Conservation (phyloP, 2,329 filamentous ascomycete genomes). For the Pseudopithomyces chartarum region DNA sequence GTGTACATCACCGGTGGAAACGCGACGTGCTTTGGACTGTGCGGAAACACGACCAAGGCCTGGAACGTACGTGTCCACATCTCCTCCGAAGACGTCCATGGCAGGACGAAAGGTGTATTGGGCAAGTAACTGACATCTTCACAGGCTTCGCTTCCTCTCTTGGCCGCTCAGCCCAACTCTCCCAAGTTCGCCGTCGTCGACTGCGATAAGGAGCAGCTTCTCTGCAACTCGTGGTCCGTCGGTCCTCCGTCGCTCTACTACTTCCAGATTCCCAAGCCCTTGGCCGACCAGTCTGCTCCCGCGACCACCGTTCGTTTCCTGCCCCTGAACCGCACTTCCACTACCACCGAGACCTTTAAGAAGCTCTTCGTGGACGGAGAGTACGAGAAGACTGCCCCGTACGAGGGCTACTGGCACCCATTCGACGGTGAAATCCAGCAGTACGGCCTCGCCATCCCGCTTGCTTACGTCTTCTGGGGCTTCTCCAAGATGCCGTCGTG, state of each 20-base stretch:
- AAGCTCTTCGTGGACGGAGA: constrained; percentile 64
- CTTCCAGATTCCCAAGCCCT: constrained; percentile 62
- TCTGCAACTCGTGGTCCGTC: constrained; percentile 76
- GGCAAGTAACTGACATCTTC: constrained; percentile 42
- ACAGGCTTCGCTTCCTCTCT: constrained; percentile 67
- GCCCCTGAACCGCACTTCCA: constrained; percentile 71
- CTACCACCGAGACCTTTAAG: constrained; percentile 67
- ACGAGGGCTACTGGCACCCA: constrained; percentile 76
- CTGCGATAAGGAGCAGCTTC: constrained; percentile 74
- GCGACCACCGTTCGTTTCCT: constrained; percentile 68
- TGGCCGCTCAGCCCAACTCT: constrained; percentile 63
- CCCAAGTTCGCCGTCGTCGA: constrained; percentile 73
- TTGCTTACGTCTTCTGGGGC: constrained; percentile 70
- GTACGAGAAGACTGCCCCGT: constrained; percentile 56
- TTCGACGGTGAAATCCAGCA: constrained; percentile 71
- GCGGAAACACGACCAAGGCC: constrained; percentile 66
- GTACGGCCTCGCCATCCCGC: constrained; percentile 65
- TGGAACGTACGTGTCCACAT: constrained; percentile 52
- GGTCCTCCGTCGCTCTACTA: constrained; percentile 69
- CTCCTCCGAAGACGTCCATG: background rate
- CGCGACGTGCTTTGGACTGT: constrained; percentile 77
- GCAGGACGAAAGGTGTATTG: background rate
- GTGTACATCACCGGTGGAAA: constrained; percentile 76
- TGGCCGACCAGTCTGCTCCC: constrained; percentile 67
- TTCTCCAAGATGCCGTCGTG: constrained; percentile 68